phyloP scores from a whole-genome alignment of 129 eudicot species.

The Chrysanthemum lavandulifolium region DNA sequence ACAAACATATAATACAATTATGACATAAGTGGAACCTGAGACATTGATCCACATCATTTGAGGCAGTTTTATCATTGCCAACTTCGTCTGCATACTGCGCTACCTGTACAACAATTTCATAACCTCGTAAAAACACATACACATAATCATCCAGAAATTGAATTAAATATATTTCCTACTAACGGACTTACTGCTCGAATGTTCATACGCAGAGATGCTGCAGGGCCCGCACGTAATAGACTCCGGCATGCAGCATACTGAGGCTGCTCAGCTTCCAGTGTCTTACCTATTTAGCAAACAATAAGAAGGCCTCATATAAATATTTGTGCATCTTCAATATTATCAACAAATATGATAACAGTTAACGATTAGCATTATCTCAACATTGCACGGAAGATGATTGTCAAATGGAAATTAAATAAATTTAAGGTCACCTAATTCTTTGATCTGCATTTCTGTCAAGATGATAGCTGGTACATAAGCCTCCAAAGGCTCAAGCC shows the following conservation, averaged over 20 bases:
- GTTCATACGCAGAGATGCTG: constrained; percentile 79
- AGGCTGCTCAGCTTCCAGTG: constrained; percentile 72
- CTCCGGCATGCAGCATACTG: constrained; percentile 69
- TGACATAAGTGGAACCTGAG: constrained; percentile 52
- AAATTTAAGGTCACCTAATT: constrained; percentile 52
- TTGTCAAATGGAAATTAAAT: background rate
- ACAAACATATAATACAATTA: background rate
- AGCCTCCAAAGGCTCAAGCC: constrained; percentile 88
- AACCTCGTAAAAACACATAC: background rate
- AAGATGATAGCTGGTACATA: constrained; percentile 85
- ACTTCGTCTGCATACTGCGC: constrained; percentile 87
- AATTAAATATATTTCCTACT: background rate
- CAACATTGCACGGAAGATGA: too few species aligned
- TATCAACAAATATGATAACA: constrained; percentile 1
- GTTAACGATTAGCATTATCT: background rate
- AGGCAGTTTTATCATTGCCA: constrained; percentile 70
- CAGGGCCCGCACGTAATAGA: constrained; percentile 80
- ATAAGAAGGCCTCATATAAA: constrained; percentile 17
- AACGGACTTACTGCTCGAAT: constrained; percentile 79
- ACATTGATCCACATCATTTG: constrained; percentile 77
- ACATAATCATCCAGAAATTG: constrained; percentile 13
- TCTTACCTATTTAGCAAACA: constrained; percentile 45
- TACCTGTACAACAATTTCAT: constrained; percentile 49
- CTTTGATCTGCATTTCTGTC: constrained; percentile 90
- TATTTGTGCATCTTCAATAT: background rate